Conservation (phyloP, 495 filamentous ascomycete species). For the Xeromyces bisporus region DNA sequence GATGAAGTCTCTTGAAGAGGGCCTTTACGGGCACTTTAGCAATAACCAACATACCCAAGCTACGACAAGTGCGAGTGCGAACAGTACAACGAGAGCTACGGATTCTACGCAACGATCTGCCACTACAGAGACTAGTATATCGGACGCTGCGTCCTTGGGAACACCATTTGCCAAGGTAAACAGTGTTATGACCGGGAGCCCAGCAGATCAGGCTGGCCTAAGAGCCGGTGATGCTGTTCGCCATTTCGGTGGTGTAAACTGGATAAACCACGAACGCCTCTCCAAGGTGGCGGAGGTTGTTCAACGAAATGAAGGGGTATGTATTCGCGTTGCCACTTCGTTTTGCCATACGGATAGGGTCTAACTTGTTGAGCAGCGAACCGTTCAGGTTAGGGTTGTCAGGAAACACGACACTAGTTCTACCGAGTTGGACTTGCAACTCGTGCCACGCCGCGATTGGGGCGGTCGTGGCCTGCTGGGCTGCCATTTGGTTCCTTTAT, state of each 20-base stretch:
- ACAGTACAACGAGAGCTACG: slow-evolving; percentile 14
- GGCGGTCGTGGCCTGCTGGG: slow-evolving; percentile 77
- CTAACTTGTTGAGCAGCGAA: slow-evolving; percentile 27
- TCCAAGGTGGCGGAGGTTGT: slow-evolving; percentile 72
- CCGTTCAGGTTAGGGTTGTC: slow-evolving; percentile 52
- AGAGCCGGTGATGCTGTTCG: slow-evolving; percentile 67
- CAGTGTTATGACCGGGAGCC: slow-evolving; percentile 58
- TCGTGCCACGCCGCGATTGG: slow-evolving; percentile 67
- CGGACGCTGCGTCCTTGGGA: slow-evolving; percentile 30
- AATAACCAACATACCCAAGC: slow-evolving; percentile 17
- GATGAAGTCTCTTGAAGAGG: slow-evolving; percentile 65
- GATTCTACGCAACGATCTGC: slow-evolving; percentile 6
- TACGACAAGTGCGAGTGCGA: slow-evolving; percentile 6
- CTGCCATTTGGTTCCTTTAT: slow-evolving; percentile 71
- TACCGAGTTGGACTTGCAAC: slow-evolving; percentile 44
- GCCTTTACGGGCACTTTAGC: slow-evolving; percentile 57
- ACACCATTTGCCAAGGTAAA: slow-evolving; percentile 84
- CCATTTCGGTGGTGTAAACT: slow-evolving; percentile 68
- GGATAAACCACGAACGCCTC: slow-evolving; percentile 70
- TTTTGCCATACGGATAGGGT: too few relatives aligned
- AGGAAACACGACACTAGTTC: slow-evolving; percentile 27
- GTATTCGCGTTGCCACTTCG: too few relatives aligned
- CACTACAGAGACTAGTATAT: slow-evolving; percentile 2
- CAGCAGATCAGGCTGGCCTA: slow-evolving; percentile 70
- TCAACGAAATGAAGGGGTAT: slow-evolving; percentile 76